Conservation (phyloP, 495 filamentous ascomycete genomes). For the Xylaria telfairii region DNA sequence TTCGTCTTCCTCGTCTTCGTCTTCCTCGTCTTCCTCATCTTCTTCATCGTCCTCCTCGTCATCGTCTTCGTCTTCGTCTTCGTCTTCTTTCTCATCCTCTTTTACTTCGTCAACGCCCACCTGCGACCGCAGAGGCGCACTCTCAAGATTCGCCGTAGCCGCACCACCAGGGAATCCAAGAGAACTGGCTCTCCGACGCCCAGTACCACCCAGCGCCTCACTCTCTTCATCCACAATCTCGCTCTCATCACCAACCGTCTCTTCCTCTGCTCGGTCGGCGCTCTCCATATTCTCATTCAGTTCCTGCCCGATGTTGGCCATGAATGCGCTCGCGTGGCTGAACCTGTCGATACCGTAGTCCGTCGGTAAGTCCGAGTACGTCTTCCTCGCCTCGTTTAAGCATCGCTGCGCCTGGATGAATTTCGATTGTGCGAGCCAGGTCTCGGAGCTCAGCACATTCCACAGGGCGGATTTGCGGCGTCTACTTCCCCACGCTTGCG, state of each 20-base stretch:
- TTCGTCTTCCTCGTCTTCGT: not conserved
- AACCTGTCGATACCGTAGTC: slow-evolving; percentile 61
- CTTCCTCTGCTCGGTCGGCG: not conserved
- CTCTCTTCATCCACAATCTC: slow-evolving; percentile 51
- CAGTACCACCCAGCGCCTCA: slow-evolving; percentile 12
- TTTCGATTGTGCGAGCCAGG: slow-evolving; percentile 77
- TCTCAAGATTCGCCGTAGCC: slow-evolving; percentile 48
- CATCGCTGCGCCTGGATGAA: slow-evolving; percentile 72
- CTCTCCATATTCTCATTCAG: slow-evolving; percentile 65
- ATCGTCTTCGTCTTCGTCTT: not conserved
- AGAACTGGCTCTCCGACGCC: slow-evolving; percentile 51
- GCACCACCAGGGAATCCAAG: slow-evolving; percentile 42
- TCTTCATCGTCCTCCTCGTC: not conserved
- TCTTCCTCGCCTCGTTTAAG: slow-evolving; percentile 70
- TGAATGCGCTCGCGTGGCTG: slow-evolving; percentile 65
- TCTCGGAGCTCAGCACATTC: slow-evolving; percentile 81
- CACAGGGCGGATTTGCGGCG: slow-evolving; percentile 87
- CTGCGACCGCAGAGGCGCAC: slow-evolving; percentile 50
- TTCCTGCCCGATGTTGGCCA: slow-evolving; percentile 65
- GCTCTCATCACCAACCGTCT: slow-evolving; percentile 63
- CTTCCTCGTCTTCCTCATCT: not conserved
- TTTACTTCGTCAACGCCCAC: slow-evolving; percentile 12
- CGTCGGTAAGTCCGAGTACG: slow-evolving; percentile 68
- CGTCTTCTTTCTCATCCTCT: slow-evolving; percentile 21
- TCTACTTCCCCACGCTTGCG: slow-evolving; percentile 70